These are phyloP conservation scores for Cytospora piceicola DNA, from an alignment of 2,329 filamentous ascomycete genomes.

Conservation along the genomic window DNA sequence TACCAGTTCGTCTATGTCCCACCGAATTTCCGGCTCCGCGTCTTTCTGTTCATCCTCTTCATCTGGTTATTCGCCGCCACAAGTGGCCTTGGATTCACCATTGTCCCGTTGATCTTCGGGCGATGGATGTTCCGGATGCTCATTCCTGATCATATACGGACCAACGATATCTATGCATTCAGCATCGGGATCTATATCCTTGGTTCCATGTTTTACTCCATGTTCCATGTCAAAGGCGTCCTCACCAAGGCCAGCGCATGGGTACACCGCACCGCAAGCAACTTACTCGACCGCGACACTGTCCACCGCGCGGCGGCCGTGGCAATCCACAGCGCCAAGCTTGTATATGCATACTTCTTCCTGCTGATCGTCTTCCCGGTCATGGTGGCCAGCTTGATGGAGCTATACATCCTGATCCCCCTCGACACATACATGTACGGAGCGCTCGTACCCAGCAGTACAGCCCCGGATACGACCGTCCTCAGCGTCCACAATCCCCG, in stretches of 20 bases:
- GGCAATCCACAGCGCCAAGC: slow-evolving; percentile 43
- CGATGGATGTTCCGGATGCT: slow-evolving; percentile 74
- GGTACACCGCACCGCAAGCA: slow-evolving; percentile 34
- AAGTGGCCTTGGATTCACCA: slow-evolving; percentile 82
- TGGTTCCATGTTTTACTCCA: slow-evolving; percentile 67
- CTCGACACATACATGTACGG: slow-evolving; percentile 75
- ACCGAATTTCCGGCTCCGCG: slow-evolving; percentile 77
- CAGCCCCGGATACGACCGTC: slow-evolving; percentile 34
- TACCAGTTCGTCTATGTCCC: slow-evolving; percentile 81
- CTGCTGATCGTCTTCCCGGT: slow-evolving; percentile 81
- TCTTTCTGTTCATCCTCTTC: slow-evolving; percentile 82
- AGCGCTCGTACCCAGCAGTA: slow-evolving; percentile 29
- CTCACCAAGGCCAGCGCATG: slow-evolving; percentile 40
- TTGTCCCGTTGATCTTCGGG: slow-evolving; percentile 84
- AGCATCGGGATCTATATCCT: slow-evolving; percentile 86
- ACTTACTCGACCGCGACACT: slow-evolving; percentile 39
- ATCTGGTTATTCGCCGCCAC: slow-evolving; percentile 93
- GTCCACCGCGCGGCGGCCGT: slow-evolving; percentile 39
- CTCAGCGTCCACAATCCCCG: slow-evolving; percentile 41
- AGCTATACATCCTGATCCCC: slow-evolving; percentile 87
- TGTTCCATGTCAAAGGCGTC: slow-evolving; percentile 55
- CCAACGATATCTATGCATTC: slow-evolving; percentile 97
- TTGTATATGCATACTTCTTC: slow-evolving; percentile 76
- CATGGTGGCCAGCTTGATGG: slow-evolving; percentile 76
- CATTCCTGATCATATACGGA: slow-evolving; percentile 71